These are phyloP conservation scores for Ceratobasidium sp. DNA, from an alignment of 1,284 basidiomycete genomes.

Conservation along the genomic window DNA sequence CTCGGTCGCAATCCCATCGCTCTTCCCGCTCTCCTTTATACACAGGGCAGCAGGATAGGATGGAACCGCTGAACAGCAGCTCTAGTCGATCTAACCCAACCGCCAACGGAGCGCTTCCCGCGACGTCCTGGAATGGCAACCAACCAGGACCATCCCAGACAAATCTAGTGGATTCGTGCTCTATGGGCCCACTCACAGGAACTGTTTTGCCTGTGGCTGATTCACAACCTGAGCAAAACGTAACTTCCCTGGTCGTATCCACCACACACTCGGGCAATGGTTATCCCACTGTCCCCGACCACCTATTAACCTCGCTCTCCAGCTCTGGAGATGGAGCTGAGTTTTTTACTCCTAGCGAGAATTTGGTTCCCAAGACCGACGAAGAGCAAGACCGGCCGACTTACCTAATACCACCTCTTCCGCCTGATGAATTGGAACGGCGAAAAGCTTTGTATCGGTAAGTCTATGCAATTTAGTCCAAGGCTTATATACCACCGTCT, in stretches of 20 bases:
- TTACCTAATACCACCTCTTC: constrained; percentile 83
- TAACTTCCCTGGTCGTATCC: neutral
- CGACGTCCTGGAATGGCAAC: constrained; percentile 41
- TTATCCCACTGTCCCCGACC: constrained; percentile 18
- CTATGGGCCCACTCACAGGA: neutral
- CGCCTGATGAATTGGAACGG: constrained; percentile 83
- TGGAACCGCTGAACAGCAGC: neutral
- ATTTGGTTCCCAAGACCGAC: constrained; percentile 52
- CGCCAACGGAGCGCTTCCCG: neutral
- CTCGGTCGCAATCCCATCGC: neutral
- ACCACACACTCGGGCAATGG: constrained; percentile 23
- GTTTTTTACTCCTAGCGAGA: constrained; percentile 35
- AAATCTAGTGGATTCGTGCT: constrained; percentile 44
- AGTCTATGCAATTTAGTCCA: constrained; percentile 51
- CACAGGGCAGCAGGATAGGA: neutral
- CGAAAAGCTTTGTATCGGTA: constrained; percentile 84
- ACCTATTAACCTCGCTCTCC: constrained; percentile 24
- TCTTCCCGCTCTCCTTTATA: constrained; percentile 8
- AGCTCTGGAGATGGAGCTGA: constrained; percentile 33
- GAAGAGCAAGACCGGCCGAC: constrained; percentile 71
- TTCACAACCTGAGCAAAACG: neutral
- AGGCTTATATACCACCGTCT: neutral
- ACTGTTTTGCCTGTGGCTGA: constrained; percentile 8
- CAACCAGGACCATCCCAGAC: constrained; percentile 3
- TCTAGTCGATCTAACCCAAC: neutral